Percentiles rank a stretch among this genome's conserved stretches.
Conservation (phyloP, 225 moss, liverwort and hornwort species). For the Climacium dendroides region DNA sequence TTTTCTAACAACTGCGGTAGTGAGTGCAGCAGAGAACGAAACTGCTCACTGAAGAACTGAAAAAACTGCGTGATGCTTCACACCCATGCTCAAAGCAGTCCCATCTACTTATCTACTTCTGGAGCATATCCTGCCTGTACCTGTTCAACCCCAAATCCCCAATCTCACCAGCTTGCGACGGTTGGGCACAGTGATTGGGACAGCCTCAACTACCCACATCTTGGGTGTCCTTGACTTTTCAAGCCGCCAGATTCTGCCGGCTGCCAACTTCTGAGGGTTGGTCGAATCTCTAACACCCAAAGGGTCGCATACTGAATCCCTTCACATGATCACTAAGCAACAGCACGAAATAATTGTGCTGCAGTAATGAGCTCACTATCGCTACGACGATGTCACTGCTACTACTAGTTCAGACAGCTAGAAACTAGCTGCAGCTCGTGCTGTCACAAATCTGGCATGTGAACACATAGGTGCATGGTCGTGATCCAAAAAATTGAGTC, state of each 20-base stretch:
- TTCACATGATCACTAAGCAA: background rate
- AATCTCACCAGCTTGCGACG: background rate
- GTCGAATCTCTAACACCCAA: background rate
- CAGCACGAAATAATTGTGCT: background rate
- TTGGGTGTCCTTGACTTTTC: background rate
- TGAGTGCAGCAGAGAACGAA: background rate
- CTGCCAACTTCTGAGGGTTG: background rate
- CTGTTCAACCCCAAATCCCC: background rate
- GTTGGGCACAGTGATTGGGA: constrained; percentile 6
- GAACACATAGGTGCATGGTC: background rate
- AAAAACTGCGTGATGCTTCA: background rate
- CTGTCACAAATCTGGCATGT: background rate
- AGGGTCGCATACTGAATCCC: background rate
- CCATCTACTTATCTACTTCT: background rate
- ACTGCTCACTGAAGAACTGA: background rate
- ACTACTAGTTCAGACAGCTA: background rate
- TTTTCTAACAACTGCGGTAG: background rate
- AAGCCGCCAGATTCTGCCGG: constrained; percentile 3
- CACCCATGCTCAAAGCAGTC: background rate
- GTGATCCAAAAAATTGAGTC: background rate
- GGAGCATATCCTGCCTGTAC: background rate
- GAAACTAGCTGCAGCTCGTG: background rate
- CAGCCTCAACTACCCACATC: background rate
- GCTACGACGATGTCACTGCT: background rate
- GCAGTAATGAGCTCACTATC: background rate